These are phyloP conservation scores for Ceratocystis alfenasii DNA, from an alignment of 2,329 filamentous ascomycete genomes.

Conservation along the genomic window DNA sequence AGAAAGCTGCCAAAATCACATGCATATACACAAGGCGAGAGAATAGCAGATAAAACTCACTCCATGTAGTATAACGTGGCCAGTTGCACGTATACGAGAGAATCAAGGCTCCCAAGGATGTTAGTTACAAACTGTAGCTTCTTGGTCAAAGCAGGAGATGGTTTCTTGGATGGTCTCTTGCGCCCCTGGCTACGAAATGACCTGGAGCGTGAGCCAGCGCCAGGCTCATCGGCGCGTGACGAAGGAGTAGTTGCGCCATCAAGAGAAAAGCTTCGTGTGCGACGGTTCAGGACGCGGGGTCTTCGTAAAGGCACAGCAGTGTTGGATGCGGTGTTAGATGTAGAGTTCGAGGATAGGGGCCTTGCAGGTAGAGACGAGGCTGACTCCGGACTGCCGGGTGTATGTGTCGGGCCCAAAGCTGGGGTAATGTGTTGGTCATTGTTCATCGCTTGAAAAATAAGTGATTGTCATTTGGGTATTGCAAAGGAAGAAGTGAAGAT, in stretches of 20 bases:
- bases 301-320: slow-evolving; percentile 17
- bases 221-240: slow-evolving; percentile 19
- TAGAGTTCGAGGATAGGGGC: slow-evolving; percentile 10
- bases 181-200: slow-evolving; percentile 28
- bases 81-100: slow-evolving; percentile 51
- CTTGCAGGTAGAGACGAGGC: background rate
- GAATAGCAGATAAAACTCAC: slow-evolving; percentile 33
- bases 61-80: slow-evolving; percentile 60
- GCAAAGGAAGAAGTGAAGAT: background rate
- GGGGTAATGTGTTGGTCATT: slow-evolving; percentile 13
- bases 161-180: slow-evolving; percentile 28
- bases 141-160: slow-evolving; percentile 38
- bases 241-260: slow-evolving; percentile 17
- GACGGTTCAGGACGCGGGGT: slow-evolving; percentile 10
- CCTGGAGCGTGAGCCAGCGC: slow-evolving; percentile 24
- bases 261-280: slow-evolving; percentile 18
- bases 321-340: background rate
- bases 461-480: background rate
- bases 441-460: slow-evolving; percentile 11
- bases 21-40: no score
- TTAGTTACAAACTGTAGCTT: slow-evolving; percentile 51
- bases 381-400: slow-evolving; percentile 1
- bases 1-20: no score
- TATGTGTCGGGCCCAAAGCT: slow-evolving; percentile 3
- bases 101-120: slow-evolving; percentile 49